Percentiles rank a stretch among this genome's conserved stretches.
Evolutionary conservation across 2,329 filamentous ascomycete species (phyloP).

Genomic region (Fusarium sororula): DNA sequence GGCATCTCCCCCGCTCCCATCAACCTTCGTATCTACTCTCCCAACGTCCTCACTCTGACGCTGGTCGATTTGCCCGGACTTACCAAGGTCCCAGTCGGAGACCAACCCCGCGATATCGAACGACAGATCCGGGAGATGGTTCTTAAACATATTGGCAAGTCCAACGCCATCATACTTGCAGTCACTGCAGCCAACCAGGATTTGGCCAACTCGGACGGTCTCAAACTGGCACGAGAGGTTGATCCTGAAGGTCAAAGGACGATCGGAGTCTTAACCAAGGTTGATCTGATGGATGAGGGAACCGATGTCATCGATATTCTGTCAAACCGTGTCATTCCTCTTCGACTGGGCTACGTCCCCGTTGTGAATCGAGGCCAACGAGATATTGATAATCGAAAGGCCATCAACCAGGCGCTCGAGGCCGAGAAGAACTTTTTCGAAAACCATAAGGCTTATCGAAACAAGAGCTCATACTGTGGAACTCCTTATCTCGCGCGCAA

Average conservation of each 20-base stretch:
- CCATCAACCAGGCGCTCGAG: conserved; percentile 89
- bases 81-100: conserved; percentile 95
- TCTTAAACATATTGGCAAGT: conserved; percentile 97
- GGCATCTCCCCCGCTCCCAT: conserved; percentile 97
- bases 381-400: conserved; percentile 98
- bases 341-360: conserved; percentile 93
- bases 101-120: conserved; percentile 97
- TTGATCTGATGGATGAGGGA: conserved; percentile 98
- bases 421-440: conserved; percentile 98
- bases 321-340: conserved; percentile 94
- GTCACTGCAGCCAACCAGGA: conserved; percentile 98
- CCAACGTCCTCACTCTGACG: conserved; percentile 95
- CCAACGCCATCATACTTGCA: conserved; percentile 96
- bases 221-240: conserved; percentile 96
- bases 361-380: conserved; percentile 98
- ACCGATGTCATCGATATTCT: conserved; percentile 99
- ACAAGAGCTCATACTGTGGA: conserved; percentile 98
- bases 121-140: conserved; percentile 98
- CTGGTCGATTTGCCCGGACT: conserved; percentile 95
- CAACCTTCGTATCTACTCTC: conserved; percentile 97
- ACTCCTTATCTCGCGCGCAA: conserved; percentile 97
- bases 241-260: conserved; percentile 97
- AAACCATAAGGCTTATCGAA: conserved; percentile 97
- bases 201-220: conserved; percentile 96
- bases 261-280: conserved; percentile 98